These are phyloP conservation scores for Cryptococcus sp. DNA, from an alignment of 1,284 basidiomycete species.

Conservation along the genomic window DNA sequence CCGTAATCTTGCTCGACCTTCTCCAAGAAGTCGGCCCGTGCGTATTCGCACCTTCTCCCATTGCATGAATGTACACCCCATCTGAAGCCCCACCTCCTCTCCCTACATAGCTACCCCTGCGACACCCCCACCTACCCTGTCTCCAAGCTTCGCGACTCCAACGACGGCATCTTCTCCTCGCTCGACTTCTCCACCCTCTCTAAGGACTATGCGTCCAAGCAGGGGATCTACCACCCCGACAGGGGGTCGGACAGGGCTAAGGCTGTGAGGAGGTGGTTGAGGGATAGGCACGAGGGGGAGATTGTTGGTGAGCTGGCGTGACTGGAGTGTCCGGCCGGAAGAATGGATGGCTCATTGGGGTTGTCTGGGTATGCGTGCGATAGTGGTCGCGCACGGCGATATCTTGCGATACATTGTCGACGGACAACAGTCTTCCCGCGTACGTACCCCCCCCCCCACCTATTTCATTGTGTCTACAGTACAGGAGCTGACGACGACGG, in stretches of 20 bases:
- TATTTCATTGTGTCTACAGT: neutral
- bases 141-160: conserved; percentile 30
- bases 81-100: neutral
- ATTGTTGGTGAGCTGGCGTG: too few relatives aligned
- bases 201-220: conserved; percentile 44
- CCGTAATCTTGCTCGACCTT: conserved; percentile 42
- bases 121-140: conserved; percentile 44
- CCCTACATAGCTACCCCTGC: conserved; percentile 43
- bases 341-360: neutral
- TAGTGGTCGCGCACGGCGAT: conserved; percentile 50
- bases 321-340: neutral
- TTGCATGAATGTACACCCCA: neutral
- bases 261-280: conserved; percentile 42
- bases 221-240: conserved; percentile 43
- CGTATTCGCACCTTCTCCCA: conserved; percentile 9
- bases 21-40: conserved; percentile 47
- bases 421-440: conserved; percentile 30
- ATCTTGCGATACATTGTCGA: conserved; percentile 46
- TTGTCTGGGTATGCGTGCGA: neutral
- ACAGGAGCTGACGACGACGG: neutral
- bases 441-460: conserved; percentile 16
- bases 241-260: conserved; percentile 34
- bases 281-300: conserved; percentile 40
- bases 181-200: conserved; percentile 44
- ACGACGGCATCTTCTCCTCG: conserved; percentile 38